A percentile compares a stretch with the other conserved stretches of the same genome.
Conservation (phyloP, 2,329 filamentous ascomycete genomes). For the Blumeria graminis region DNA sequence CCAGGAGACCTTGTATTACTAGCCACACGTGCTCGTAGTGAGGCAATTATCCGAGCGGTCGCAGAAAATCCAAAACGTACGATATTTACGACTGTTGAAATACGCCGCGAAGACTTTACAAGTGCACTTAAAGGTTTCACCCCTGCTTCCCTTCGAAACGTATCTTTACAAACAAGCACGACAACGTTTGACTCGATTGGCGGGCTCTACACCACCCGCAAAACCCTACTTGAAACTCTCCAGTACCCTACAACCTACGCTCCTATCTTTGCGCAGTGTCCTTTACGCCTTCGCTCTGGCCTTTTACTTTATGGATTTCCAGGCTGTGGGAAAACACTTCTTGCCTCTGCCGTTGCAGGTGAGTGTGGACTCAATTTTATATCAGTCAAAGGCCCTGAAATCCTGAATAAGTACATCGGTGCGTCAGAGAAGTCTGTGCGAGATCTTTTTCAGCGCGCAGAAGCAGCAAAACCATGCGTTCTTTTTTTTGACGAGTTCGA, state of each 20-base stretch:
- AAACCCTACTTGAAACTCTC: slow-evolving; percentile 80
- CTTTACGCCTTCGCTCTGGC: slow-evolving; percentile 78
- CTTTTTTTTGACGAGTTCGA: slow-evolving; percentile 99
- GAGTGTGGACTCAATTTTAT: slow-evolving; percentile 98
- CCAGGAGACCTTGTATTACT: slow-evolving; percentile 76
- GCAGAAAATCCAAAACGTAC: slow-evolving; percentile 19
- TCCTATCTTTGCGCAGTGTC: slow-evolving; percentile 89
- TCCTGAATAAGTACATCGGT: slow-evolving; percentile 97
- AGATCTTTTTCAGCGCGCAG: slow-evolving; percentile 80
- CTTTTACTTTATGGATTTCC: slow-evolving; percentile 85
- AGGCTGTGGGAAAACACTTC: slow-evolving; percentile 85
- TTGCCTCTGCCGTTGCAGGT: slow-evolving; percentile 89
- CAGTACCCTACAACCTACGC: slow-evolving; percentile 97
- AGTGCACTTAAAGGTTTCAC: slow-evolving; percentile 78
- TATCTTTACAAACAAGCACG: slow-evolving; percentile 76
- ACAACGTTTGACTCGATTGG: slow-evolving; percentile 86
- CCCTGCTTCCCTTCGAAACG: slow-evolving; percentile 79
- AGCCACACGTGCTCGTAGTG: slow-evolving; percentile 68
- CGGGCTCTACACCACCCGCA: slow-evolving; percentile 62
- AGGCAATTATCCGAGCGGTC: slow-evolving; percentile 73
- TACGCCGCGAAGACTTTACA: slow-evolving; percentile 57
- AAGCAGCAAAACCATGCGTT: slow-evolving; percentile 76
- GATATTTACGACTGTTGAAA: slow-evolving; percentile 29
- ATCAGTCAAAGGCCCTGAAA: slow-evolving; percentile 91
- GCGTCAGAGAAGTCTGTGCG: slow-evolving; percentile 90